Evolutionary conservation across 202 grass and related monocot genomes (phyloP).

Genomic region (Cymbopogon flexuosus): DNA sequence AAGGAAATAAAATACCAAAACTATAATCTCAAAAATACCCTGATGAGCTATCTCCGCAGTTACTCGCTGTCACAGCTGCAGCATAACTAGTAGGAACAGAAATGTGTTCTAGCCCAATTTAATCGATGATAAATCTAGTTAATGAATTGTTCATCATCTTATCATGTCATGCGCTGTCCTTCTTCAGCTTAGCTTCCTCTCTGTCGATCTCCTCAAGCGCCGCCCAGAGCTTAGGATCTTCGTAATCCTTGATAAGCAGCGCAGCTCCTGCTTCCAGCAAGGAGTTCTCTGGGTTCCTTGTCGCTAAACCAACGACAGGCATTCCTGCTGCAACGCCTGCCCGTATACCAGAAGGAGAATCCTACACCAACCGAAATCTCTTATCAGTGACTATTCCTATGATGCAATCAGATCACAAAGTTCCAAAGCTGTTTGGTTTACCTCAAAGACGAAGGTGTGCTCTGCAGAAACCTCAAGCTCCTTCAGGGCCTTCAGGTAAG

Average conservation of each 20-base stretch:
- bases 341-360: slow-evolving; percentile 67
- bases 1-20: not conserved
- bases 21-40: slow-evolving; percentile 23
- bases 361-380: slow-evolving; percentile 27
- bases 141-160: slow-evolving; percentile 2
- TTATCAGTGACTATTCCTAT: not conserved
- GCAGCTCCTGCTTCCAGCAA: slow-evolving; percentile 60
- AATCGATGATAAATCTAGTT: not conserved
- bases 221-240: slow-evolving; percentile 57
- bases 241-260: slow-evolving; percentile 65
- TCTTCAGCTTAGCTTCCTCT: slow-evolving; percentile 56
- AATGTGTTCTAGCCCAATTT: not conserved
- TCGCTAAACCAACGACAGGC: slow-evolving; percentile 49
- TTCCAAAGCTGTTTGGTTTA: not conserved
- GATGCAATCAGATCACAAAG: not conserved
- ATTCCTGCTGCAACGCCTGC: slow-evolving; percentile 69
- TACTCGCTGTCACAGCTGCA: not conserved
- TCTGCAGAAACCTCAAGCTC: slow-evolving; percentile 54
- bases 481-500: slow-evolving; percentile 68
- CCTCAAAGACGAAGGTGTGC: slow-evolving; percentile 80
- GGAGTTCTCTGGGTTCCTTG: slow-evolving; percentile 69
- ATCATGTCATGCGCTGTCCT: not conserved
- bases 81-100: slow-evolving; percentile 4
- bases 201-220: slow-evolving; percentile 49
- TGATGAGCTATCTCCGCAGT: not conserved